Base-by-base conservation (phyloP, 371 early-diverging fungal genomes). In the Lichtheimia ramosa region DNA sequence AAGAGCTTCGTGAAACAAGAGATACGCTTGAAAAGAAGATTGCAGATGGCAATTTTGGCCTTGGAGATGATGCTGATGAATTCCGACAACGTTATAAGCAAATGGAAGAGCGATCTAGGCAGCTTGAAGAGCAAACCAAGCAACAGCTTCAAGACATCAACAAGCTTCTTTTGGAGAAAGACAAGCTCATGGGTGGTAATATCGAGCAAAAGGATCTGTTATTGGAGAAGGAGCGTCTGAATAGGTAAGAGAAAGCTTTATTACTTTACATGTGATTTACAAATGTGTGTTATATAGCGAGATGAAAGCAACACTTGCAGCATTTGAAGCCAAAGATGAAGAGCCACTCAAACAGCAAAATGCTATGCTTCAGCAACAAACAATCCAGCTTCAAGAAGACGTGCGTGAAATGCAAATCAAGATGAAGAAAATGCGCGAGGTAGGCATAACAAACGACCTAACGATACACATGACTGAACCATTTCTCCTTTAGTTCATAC, bases 371-470 rank as follows among this genome's bases (percentile, higher is more conserved):
- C 85, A 84, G 54, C 70, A 75, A 41, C 72, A 77, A 58, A 50
- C 76, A 5, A 78, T 79, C 8, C 75, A 83, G 56, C 63, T 87
- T 16, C 85, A 84, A 56, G 86, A 90, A 61, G 76, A 89, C 21
- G 75, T 87, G 41, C 69, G 77, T 27, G 88, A 88, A 41, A 54
- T 77, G 5, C 79, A 79, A 48, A 28, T 73, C 63, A 83, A 78
- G 63, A 64, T 90, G 39, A 88, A 88, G 64, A 89, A 87, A 60
- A 89, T 92, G 13, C 89, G 89, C 69, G 91, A 90, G 70, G 86
- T 88, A 73, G 18, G 46, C 5, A 34, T 34, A 34, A 8, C 10
- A 34, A 34, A 34, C 2, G 10, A 8, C 8, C 10, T 34, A 34
- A 34, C 10, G 10, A 34, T 34, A 10, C 34, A 10, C 34, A 10